Base-by-base conservation (phyloP, 768 basidiomycete species). In the Agaricus sinodeliciosus region DNA sequence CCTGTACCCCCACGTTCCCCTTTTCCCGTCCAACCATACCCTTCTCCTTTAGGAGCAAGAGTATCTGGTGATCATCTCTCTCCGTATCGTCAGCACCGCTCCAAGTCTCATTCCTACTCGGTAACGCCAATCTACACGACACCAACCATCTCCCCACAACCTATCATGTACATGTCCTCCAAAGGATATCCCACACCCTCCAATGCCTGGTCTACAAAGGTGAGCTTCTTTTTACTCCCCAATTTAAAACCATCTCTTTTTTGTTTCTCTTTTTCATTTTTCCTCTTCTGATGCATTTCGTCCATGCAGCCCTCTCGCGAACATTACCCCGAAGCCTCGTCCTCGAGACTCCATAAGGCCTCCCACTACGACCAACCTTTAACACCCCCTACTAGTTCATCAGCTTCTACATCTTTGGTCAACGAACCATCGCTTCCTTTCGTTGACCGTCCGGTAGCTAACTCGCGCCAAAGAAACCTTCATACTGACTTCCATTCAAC, bases 131-230 rank as follows among this genome's bases (percentile, higher is more conserved):
- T 54, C 6, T 54, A 54, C 19, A 48, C 52, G 41, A 54, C 64
- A 11, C 58, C 62, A 18, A 44, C 53, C 9, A 60, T 11, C 62
- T 63, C 28, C 55, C 64, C 27, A 61, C 65, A 37, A 58, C 65
- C 34, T 48, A 57, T 34, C 60, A 64, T 51, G 55, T 44, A 58
- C 56, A 36, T 62, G 65, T 46, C 66, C 60, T 48, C 49, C 61
- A 48, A 57, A 60, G 57, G 45, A 25, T 35, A 58, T 63, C 62
- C 62, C 50, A 11, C 62, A 36, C 40, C 11, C 31, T 50, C n/a
- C 57, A 58, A 40, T 45, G 43, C 42, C 37, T 49, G 49, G 31
- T 60, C 62, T 4, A 44, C 62, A 42, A 59, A 65, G 56, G 66
- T 67, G 49, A 59, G 65, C 60, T 60, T 37, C 43, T 39, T 31